Conservation (phyloP, 1,139 yeast genomes). For the Candida sp. region DNA sequence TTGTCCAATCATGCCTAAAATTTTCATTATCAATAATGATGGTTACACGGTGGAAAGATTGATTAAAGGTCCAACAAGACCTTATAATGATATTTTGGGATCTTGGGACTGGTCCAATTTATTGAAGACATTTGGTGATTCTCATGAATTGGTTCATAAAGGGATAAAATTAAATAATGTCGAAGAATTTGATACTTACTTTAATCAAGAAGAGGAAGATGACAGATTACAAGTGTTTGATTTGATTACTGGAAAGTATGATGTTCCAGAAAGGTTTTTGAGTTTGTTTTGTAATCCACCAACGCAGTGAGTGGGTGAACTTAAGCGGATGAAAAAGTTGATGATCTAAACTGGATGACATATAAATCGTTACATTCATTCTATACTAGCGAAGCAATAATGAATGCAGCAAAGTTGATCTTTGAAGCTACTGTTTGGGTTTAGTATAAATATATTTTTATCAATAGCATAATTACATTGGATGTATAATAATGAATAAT, state of each 20-base stretch:
- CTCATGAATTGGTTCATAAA: conserved; percentile 27
- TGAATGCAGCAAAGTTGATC: too few species aligned
- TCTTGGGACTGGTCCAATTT: conserved; percentile 75
- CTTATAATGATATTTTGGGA: conserved; percentile 77
- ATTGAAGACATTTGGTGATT: conserved; percentile 67
- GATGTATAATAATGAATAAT: too few species aligned
- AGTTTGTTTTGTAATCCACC: not conserved
- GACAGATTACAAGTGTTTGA: conserved; percentile 52
- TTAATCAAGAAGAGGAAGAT: conserved; percentile 16
- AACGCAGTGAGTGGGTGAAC: not conserved
- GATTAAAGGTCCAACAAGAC: conserved; percentile 71
- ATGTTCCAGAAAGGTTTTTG: conserved; percentile 56
- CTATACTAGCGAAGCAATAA: too few species aligned
- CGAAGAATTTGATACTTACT: conserved; percentile 22
- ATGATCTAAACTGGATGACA: too few species aligned
- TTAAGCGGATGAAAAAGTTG: too few species aligned
- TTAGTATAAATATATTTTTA: too few species aligned
- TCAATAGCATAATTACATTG: too few species aligned
- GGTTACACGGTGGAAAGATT: conserved; percentile 89
- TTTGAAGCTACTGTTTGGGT: too few species aligned
- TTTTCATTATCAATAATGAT: conserved; percentile 71
- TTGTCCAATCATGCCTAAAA: conserved; percentile 39
- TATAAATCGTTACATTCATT: too few species aligned
- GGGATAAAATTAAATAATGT: conserved; percentile 27
- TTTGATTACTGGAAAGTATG: conserved; percentile 53